Evolutionary conservation across 208 protist species (phyloP).

Genomic region (Crithidia bombi): DNA sequence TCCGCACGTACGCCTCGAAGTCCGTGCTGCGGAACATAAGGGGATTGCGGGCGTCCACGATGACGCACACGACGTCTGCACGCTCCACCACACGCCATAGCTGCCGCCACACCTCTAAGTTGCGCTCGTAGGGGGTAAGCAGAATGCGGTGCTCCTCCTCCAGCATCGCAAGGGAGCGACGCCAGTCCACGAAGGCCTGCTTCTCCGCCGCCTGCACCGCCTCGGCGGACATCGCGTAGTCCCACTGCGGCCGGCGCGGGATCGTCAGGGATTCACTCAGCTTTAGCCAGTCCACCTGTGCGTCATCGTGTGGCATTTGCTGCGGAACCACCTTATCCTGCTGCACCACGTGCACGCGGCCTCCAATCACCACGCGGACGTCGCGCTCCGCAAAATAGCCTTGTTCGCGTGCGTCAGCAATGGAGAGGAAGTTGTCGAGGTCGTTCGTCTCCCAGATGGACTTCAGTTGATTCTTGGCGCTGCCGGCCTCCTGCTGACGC

Average conservation of each 20-base stretch:
- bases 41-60: constrained; percentile 97
- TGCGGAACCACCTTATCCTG: constrained; percentile 68
- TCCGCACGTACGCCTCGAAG: constrained; percentile 89
- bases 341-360: constrained; percentile 78
- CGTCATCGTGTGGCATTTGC: constrained; percentile 30
- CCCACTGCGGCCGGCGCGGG: constrained; percentile 82
- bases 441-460: constrained; percentile 92
- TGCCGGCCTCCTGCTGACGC: constrained; percentile 39
- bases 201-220: constrained; percentile 77
- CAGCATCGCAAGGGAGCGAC: constrained; percentile 80
- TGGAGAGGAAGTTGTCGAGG: constrained; percentile 86
- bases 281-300: constrained; percentile 69
- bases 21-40: constrained; percentile 94
- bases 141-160: constrained; percentile 95
- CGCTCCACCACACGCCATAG: constrained; percentile 98
- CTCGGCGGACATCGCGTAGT: constrained; percentile 68
- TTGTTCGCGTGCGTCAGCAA: constrained; percentile 86
- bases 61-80: constrained; percentile 93
- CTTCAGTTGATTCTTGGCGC: constrained; percentile 52
- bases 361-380: constrained; percentile 80
- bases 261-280: constrained; percentile 85
- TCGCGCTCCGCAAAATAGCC: constrained; percentile 86
- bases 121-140: constrained; percentile 99
- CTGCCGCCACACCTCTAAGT: constrained; percentile 99
- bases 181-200: constrained; percentile 91